These are phyloP conservation scores for Macrotyloma uniflorum DNA, from an alignment of 306 rosid species.

Conservation along the genomic window DNA sequence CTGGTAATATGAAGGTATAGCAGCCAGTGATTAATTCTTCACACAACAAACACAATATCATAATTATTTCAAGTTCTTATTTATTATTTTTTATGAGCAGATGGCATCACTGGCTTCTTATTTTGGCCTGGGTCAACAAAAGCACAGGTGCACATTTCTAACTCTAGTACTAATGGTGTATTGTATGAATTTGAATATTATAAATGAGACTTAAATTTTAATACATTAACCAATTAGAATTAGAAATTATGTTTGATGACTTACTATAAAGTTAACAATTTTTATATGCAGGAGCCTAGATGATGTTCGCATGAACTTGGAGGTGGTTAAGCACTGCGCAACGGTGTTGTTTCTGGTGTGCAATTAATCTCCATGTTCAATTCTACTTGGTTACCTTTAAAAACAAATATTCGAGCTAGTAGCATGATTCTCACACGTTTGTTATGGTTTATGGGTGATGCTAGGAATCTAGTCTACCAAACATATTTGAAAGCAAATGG, in stretches of 20 bases:
- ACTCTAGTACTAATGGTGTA: background rate
- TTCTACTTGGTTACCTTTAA: background rate
- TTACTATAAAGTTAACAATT: background rate
- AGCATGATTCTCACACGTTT: conserved; percentile 22
- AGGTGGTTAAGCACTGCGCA: conserved; percentile 93
- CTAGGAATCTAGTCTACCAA: conserved; percentile 89
- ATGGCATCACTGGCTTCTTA: conserved; percentile 95
- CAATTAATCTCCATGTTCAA: background rate
- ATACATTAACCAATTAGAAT: background rate
- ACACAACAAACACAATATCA: background rate
- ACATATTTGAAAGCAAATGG: conserved; percentile 53
- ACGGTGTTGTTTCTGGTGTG: conserved; percentile 90
- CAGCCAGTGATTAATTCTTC: background rate
- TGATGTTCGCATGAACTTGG: conserved; percentile 98
- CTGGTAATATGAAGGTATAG: conserved; percentile 98
- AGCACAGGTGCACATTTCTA: conserved; percentile 65
- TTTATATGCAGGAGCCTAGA: conserved; percentile 78
- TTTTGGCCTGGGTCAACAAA: conserved; percentile 89
- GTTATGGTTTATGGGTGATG: conserved; percentile 22
- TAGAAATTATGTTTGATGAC: background rate
- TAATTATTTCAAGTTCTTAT: conserved; percentile 8
- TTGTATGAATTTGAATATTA: background rate
- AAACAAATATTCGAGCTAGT: background rate
- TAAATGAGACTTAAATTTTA: background rate
- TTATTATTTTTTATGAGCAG: conserved; percentile 39